Base-by-base conservation (phyloP, 129 eudicot species). In the Tanacetum coccineum region DNA sequence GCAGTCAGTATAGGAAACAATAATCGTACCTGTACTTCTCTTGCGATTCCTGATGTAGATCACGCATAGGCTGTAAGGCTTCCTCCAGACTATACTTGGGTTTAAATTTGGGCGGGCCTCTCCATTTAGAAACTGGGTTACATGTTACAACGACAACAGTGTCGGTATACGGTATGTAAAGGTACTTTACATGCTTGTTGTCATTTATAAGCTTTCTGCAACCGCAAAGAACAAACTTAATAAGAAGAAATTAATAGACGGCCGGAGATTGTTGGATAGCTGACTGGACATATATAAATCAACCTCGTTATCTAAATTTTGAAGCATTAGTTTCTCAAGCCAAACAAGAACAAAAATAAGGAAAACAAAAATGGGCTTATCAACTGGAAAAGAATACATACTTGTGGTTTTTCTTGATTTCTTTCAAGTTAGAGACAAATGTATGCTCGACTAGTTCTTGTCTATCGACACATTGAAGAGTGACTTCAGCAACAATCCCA, bases 401-500 rank as follows among this genome's bases (percentile, higher is more conserved):
- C 99, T 89, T 93, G 93, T 93, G 99, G 36, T 93, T 86, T 77
- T 86, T 93, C 85, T 89, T 93, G 73, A 93, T 82, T 59, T 93
- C 96, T 36, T 83, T 70, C 81, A 88, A 62, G 77, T 79, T 89
- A 17, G 99, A 84, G 71, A 93, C 81, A 71, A 69, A 88, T 15
- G 99, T 93, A 66, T 93, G 99, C 74, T 93, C 99, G 64, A 93
- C 93, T 71, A 93, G 99, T 80, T 93, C 92, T 77, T 88, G 90
- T 76, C 96, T 84, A 77, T 93, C 95, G 48, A 93, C 99, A 82
- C 99, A 93, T 64, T 89, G 99, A 36, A 93, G 95, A 69, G 99
- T 93, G 56, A 93, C 99, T 79, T 93, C 99, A 13, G 96, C 83
- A 72, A 93, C 96, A 45, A 93, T 92, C 18, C 99, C 99, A 18